Evolutionary conservation across 2,329 filamentous ascomycete genomes (phyloP), one percentile per base, ranked within the genome.

Genomic region (Diaporthe sp.): DNA sequence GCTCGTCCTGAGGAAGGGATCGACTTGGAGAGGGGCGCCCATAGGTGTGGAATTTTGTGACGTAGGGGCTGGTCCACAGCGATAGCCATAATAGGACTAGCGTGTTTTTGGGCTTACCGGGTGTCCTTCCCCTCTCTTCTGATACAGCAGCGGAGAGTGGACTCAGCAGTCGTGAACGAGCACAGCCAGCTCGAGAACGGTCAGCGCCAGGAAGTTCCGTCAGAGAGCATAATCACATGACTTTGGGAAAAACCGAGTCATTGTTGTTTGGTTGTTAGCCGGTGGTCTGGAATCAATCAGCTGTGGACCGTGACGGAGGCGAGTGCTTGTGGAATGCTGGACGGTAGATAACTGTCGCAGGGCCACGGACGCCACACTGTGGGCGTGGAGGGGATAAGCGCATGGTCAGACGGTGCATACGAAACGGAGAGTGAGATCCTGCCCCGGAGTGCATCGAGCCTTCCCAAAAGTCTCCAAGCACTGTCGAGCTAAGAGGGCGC

Each of bases 391-490:
- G 17, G 31, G 47, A 68, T 17, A 9, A 13, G 12, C 8, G n/a
- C 60, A 51, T 13, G 63, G 44, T 49, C 31, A 39, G 31, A 53
- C 65, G 65, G 65, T 68, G 65, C 65, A 68, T 53, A 53, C 47
- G 47, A 68, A 39, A 68, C 65, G 47, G 65, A 53, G 65, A 37
- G 65, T 28, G 65, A 42, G 44, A 53, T 53, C 39, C 61, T 65
- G 61, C 15, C 61, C 61, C 42, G 34, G 25, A 12, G 63, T 68
- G 47, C 65, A 39, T 42, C 65, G 47, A 68, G 44, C 65, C 65
- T 68, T 68, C 65, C 65, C 65, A 68, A 68, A 68, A 53, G 34
- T 13, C 47, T 15, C 47, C 65, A 68, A 47, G 65, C 20, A 34
- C 22, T 25, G n/a, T 53, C 58, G 51, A 42, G 71, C 34, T 65